Base-by-base conservation (phyloP, 2,329 filamentous ascomycete genomes). In the Periconia macrospinosa region DNA sequence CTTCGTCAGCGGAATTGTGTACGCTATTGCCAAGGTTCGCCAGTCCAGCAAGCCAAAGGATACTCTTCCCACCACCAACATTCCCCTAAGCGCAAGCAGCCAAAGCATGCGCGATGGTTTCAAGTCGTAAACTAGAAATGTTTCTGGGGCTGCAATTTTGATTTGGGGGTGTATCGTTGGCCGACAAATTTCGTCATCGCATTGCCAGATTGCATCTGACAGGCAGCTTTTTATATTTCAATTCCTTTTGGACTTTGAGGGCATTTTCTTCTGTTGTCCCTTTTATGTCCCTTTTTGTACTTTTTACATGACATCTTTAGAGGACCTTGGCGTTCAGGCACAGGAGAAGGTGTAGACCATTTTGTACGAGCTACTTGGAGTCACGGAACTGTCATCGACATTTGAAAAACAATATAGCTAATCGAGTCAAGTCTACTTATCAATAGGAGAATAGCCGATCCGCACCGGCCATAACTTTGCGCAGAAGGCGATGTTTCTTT, bases 1-100 rank as follows among this genome's bases (percentile, higher is more conserved):
- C 35, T 97, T 97, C 75, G 77, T 97, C 64, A 94, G 90, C 66
- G 94, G 94, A 61, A 84, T 97, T 51, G 90, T 99, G 19, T 99
- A 96, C 66, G 83, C 94, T 3, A 83, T 92, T 67, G 88, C 91
- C 61, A 95, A 95, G 81, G 82, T 96, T 60, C 87, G 89, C 75
- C 90, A 96, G 76, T 86, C 85, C 53, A 83, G 82, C 62, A 80
- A 84, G 67, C 81, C 87, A 76, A 86, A 83, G 67, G 80, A 84
- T 18, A 77, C 89, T 49, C 85, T 92, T 40, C 91, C 88, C 2
- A 83, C 83, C 19, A 81, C 78, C 45, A 83, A 88, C 65, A 79
- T 85, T 43, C 85, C 85, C 1, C 89, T 95, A 78, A 97, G 92
- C 74, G 91, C 93, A 20, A 97, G 92, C 79, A 88, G 90, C 60